Conservation (phyloP, 2,329 filamentous ascomycete species). For the Cladophialophora chaetospira region DNA sequence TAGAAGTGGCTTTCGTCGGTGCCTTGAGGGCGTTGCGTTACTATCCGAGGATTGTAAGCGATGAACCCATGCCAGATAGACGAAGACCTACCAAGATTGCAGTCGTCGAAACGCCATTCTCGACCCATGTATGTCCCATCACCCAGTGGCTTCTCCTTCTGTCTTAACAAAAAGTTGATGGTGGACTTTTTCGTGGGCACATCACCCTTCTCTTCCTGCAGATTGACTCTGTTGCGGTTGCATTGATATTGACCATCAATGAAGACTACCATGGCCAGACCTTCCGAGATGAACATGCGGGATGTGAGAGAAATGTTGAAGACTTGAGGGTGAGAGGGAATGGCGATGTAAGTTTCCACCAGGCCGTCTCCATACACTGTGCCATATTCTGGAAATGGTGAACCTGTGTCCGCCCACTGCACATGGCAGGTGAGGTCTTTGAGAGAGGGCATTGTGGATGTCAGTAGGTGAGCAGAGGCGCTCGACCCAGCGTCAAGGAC, state of each 20-base stretch:
- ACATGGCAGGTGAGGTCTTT: conserved; percentile 56
- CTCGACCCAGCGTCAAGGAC: too few species aligned
- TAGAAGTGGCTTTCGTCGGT: conserved; percentile 32
- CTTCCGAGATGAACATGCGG: conserved; percentile 54
- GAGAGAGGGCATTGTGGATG: conserved; percentile 56
- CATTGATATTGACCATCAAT: conserved; percentile 61
- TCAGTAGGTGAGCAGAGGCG: too few species aligned
- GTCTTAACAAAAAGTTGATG: conserved; percentile 54
- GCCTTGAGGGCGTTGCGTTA: conserved; percentile 22
- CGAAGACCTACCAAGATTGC: conserved; percentile 48
- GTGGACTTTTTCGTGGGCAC: conserved; percentile 39
- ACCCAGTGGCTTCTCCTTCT: conserved; percentile 55
- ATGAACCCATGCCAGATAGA: background rate
- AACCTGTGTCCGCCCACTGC: conserved; percentile 49
- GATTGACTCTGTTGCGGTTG: conserved; percentile 54
- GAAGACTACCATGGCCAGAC: conserved; percentile 58
- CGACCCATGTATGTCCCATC: conserved; percentile 53
- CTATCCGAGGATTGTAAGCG: conserved; percentile 16
- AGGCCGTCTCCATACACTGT: conserved; percentile 54
- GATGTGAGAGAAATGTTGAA: conserved; percentile 56
- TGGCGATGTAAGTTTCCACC: conserved; percentile 55
- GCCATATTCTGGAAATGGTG: conserved; percentile 52
- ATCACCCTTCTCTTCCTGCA: conserved; percentile 39
- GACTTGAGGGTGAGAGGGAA: conserved; percentile 45
- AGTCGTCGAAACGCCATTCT: conserved; percentile 56